Evolutionary conservation across 1,284 basidiomycete species (phyloP).

Genomic region (Austroboletus novae-zelandiae): DNA sequence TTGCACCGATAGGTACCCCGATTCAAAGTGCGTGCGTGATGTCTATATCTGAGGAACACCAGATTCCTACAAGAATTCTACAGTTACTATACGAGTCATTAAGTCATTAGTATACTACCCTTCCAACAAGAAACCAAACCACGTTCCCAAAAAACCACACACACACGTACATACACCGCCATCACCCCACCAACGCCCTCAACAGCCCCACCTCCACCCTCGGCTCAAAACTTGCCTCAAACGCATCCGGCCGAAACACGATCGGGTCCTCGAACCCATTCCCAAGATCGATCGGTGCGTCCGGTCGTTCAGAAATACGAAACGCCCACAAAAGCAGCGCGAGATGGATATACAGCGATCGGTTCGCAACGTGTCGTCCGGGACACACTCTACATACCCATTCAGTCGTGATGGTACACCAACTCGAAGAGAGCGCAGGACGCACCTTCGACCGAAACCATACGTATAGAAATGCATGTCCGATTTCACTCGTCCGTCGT

Average conservation of each 20-base stretch:
- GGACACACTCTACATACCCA: constrained; percentile 9
- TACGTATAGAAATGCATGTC: constrained; percentile 34
- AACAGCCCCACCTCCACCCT: constrained; percentile 4
- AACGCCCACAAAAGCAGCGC: constrained; percentile 37
- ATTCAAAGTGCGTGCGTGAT: too few relatives aligned
- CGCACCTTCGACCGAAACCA: constrained; percentile 39
- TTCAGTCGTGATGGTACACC: constrained; percentile 2
- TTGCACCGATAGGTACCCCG: too few relatives aligned
- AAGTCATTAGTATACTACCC: too few relatives aligned
- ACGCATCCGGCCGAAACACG: constrained; percentile 2
- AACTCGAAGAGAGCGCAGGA: neutral
- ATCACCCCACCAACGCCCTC: constrained; percentile 9
- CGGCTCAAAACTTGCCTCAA: constrained; percentile 7
- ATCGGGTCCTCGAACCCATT: constrained; percentile 17
- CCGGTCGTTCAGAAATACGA: constrained; percentile 31
- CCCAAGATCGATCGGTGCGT: constrained; percentile 27
- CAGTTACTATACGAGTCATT: too few relatives aligned
- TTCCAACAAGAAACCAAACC: too few relatives aligned
- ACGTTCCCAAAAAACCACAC: too few relatives aligned
- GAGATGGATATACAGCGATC: constrained; percentile 37
- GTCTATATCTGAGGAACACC: too few relatives aligned
- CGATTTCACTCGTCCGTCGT: constrained; percentile 28
- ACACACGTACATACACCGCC: too few relatives aligned
- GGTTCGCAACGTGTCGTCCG: constrained; percentile 30
- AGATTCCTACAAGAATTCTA: too few relatives aligned